Evolutionary conservation across 148 eudicot species (phyloP).

Genomic region (Vaccinium corymbosum): DNA sequence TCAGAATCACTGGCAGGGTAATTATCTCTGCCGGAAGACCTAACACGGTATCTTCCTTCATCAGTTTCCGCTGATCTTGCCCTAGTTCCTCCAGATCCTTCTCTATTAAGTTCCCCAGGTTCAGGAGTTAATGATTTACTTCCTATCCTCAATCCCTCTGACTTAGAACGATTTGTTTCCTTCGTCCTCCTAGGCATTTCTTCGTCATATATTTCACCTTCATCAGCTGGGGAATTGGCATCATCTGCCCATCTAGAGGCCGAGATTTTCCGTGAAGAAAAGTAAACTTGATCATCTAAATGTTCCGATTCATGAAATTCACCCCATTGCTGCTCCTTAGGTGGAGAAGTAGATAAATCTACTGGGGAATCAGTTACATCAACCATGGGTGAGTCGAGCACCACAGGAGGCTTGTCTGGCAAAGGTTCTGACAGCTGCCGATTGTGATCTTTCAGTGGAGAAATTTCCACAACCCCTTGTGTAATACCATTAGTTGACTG

Average conservation of each 20-base stretch:
- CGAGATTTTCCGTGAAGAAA: conserved; percentile 48
- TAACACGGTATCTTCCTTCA: conserved; percentile 40
- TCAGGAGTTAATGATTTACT: conserved; percentile 64
- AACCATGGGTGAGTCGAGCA: conserved; percentile 39
- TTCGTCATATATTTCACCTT: conserved; percentile 62
- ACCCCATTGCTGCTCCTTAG: conserved; percentile 33
- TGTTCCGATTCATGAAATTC: conserved; percentile 32
- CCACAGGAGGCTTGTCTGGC: conserved; percentile 24
- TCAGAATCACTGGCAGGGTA: conserved; percentile 35
- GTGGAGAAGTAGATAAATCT: conserved; percentile 27
- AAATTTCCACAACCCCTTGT: conserved; percentile 26
- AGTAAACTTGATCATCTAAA: conserved; percentile 23
- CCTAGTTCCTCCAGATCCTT: conserved; percentile 44
- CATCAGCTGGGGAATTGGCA: conserved; percentile 76
- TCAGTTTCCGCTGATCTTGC: conserved; percentile 57
- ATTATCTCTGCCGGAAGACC: conserved; percentile 57
- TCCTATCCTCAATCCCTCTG: conserved; percentile 34
- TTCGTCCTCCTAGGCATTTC: conserved; percentile 30
- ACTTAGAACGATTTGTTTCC: conserved; percentile 28
- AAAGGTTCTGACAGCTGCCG: conserved; percentile 25
- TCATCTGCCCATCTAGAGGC: conserved; percentile 93
- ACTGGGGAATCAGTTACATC: conserved; percentile 25
- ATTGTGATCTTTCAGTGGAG: conserved; percentile 23
- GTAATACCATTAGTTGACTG: conserved; percentile 28
- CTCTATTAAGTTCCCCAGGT: conserved; percentile 45